Conservation (phyloP, 2,329 filamentous ascomycete species). For the Alternaria angustiovoidea region DNA sequence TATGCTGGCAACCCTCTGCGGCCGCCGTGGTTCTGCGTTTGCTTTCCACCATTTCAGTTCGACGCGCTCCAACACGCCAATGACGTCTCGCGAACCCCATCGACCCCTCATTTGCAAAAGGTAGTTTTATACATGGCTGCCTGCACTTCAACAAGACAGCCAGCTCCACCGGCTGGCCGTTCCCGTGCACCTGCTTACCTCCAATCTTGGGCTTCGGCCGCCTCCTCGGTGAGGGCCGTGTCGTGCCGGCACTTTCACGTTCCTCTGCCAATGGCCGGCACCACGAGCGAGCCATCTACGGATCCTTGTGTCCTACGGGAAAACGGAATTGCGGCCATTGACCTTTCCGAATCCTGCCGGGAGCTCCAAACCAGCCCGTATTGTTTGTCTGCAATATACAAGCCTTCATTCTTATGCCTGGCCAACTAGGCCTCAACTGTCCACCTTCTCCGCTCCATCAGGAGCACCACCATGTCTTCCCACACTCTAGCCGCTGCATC, state of each 20-base stretch:
- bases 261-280: conserved; percentile 16
- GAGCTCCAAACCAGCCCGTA: conserved; percentile 6
- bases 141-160: conserved; percentile 1
- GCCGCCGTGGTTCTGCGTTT: conserved; percentile 5
- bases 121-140: conserved; percentile 5
- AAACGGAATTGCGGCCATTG: conserved; percentile 30
- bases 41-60: conserved; percentile 11
- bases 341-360: conserved; percentile 32
- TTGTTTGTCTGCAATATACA: conserved; percentile 13
- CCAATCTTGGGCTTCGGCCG: conserved; percentile 24
- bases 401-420: background rate
- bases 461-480: conserved; percentile 2
- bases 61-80: conserved; percentile 22
- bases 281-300: conserved; percentile 21
- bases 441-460: background rate
- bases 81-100: conserved; percentile 28
- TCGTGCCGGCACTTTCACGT: conserved; percentile 19
- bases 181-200: conserved; percentile 1
- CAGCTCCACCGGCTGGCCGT: background rate
- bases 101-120: conserved; percentile 16
- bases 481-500: background rate
- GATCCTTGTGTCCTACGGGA: conserved; percentile 29
- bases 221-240: conserved; percentile 20
- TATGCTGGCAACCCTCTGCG: background rate
- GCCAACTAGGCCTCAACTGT: conserved; percentile 4